Conservation (phyloP, 495 filamentous ascomycete genomes). For the Aspergillus bertholletiae region DNA sequence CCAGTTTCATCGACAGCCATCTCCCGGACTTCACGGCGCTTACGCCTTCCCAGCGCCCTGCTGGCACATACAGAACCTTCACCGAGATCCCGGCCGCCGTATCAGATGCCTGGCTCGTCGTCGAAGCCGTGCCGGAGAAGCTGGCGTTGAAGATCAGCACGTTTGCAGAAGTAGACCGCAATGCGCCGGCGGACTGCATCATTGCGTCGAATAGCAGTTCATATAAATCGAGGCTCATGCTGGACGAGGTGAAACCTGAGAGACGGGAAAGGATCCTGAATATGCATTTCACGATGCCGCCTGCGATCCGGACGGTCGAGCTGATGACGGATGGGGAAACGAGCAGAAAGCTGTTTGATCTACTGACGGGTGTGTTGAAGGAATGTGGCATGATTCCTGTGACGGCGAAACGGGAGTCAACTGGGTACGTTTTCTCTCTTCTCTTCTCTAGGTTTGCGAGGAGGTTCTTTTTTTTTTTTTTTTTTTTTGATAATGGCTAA, state of each 20-base stretch:
- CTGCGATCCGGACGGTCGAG: conserved; percentile 44
- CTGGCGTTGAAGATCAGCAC: conserved; percentile 43
- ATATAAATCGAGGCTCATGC: conserved; percentile 28
- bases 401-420: conserved; percentile 40
- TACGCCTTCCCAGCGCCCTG: background rate
- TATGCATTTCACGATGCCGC: conserved; percentile 54
- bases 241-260: conserved; percentile 10
- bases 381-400: conserved; percentile 39
- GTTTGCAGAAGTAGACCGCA: conserved; percentile 41
- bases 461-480: too few relatives aligned
- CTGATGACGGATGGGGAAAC: conserved; percentile 56
- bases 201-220: conserved; percentile 42
- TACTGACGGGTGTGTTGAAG: conserved; percentile 35
- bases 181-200: conserved; percentile 40
- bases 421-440: conserved; percentile 30
- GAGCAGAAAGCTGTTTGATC: conserved; percentile 35
- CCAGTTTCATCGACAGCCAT: conserved; percentile 34
- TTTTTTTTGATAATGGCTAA: too few relatives aligned
- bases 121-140: conserved; percentile 53
- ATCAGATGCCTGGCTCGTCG: conserved; percentile 35
- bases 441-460: background rate
- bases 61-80: conserved; percentile 19
- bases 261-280: conserved; percentile 32
- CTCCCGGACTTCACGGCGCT: conserved; percentile 22
- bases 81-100: conserved; percentile 22